Evolutionary conservation across 2,329 filamentous ascomycete species (phyloP).

Genomic region (Bipolaris zeicola): DNA sequence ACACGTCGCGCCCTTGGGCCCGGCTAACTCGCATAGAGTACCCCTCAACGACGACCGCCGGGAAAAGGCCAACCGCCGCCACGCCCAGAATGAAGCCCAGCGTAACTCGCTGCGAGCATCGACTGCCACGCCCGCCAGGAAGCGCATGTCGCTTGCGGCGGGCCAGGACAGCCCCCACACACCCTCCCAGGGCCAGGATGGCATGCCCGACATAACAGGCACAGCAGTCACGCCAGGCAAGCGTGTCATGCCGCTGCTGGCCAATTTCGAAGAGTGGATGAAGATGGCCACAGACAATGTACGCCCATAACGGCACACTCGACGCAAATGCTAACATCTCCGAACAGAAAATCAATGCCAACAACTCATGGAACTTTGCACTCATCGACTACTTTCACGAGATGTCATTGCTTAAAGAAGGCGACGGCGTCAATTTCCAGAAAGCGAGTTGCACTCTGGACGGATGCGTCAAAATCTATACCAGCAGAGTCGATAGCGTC

Average conservation of each 20-base stretch:
- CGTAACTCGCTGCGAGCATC: slow-evolving; percentile 90
- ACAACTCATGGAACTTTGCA: slow-evolving; percentile 99
- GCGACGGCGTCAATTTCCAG: slow-evolving; percentile 97
- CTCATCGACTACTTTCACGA: slow-evolving; percentile 99
- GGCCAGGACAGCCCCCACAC: slow-evolving; percentile 56
- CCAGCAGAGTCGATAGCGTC: slow-evolving; percentile 95
- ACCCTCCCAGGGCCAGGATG: slow-evolving; percentile 55
- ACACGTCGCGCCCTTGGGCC: not conserved
- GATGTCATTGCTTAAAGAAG: slow-evolving; percentile 95
- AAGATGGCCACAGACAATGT: slow-evolving; percentile 98
- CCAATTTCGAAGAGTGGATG: slow-evolving; percentile 99
- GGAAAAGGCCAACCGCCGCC: slow-evolving; percentile 88
- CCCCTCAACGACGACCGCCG: slow-evolving; percentile 94
- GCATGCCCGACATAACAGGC: slow-evolving; percentile 67
- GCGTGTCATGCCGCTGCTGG: slow-evolving; percentile 82
- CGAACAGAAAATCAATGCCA: slow-evolving; percentile 77
- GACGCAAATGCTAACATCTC: slow-evolving; percentile 16
- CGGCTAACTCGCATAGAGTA: slow-evolving; percentile 63
- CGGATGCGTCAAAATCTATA: slow-evolving; percentile 99
- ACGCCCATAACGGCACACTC: slow-evolving; percentile 4
- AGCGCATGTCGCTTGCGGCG: slow-evolving; percentile 62
- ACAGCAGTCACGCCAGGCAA: slow-evolving; percentile 92
- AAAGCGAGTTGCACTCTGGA: slow-evolving; percentile 97
- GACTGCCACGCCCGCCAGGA: slow-evolving; percentile 70
- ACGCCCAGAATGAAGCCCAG: slow-evolving; percentile 86